Conservation (phyloP, 2,329 filamentous ascomycete species). For the Nannizziopsis barbatae region DNA sequence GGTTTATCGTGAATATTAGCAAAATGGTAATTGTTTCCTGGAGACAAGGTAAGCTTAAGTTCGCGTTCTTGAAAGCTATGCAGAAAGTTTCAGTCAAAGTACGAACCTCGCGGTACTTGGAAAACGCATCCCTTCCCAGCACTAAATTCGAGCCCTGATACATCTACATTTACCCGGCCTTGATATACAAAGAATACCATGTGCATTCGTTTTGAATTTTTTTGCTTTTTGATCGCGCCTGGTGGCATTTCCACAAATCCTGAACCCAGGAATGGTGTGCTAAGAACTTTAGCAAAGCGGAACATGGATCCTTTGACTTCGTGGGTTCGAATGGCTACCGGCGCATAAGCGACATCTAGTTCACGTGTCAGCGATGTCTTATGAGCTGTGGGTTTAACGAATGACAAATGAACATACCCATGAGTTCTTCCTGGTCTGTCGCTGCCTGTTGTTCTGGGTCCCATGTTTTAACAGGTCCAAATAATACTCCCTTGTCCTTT, state of each 20-base stretch:
- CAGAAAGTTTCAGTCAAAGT: slow-evolving; percentile 10
- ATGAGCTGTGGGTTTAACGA: slow-evolving; percentile 1
- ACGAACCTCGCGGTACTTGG: slow-evolving; percentile 86
- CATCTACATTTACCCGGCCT: slow-evolving; percentile 70
- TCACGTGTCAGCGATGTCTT: slow-evolving; percentile 17
- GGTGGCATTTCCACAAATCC: slow-evolving; percentile 83
- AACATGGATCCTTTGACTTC: slow-evolving; percentile 59
- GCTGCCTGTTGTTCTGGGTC: slow-evolving; percentile 30
- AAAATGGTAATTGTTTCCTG: slow-evolving; percentile 91
- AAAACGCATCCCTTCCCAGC: slow-evolving; percentile 82
- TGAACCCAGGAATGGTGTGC: slow-evolving; percentile 72
- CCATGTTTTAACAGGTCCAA: slow-evolving; percentile 37
- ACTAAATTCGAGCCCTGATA: slow-evolving; percentile 50
- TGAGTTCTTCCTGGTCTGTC: slow-evolving; percentile 31
- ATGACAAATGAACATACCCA: slow-evolving; percentile 23
- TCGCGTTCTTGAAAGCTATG: background rate
- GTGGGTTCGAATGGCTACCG: slow-evolving; percentile 45
- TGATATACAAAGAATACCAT: slow-evolving; percentile 89
- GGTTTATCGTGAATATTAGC: slow-evolving; percentile 62
- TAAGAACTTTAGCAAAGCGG: slow-evolving; percentile 78
- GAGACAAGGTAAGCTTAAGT: slow-evolving; percentile 8
- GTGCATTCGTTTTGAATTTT: slow-evolving; percentile 92
- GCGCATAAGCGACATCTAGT: slow-evolving; percentile 50
- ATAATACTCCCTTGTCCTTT: slow-evolving; percentile 31
- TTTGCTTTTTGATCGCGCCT: slow-evolving; percentile 70